Conservation (phyloP, 768 basidiomycete species). For the Trametes maxima region DNA sequence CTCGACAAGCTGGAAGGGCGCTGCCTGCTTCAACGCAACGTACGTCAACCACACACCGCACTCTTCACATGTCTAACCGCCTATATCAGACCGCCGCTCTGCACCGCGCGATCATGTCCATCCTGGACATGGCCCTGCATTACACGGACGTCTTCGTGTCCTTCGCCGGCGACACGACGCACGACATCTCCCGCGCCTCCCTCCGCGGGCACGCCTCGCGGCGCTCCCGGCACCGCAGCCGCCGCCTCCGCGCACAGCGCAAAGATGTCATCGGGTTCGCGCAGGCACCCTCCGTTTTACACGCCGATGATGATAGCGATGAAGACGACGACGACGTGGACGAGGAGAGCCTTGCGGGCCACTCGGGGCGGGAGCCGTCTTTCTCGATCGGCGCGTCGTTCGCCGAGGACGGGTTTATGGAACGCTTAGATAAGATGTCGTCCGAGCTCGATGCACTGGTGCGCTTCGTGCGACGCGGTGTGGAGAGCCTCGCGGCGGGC, state of each 20-base stretch:
- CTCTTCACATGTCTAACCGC: not conserved
- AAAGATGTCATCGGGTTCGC: conserved; percentile 67
- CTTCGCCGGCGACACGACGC: conserved; percentile 62
- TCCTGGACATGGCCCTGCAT: conserved; percentile 73
- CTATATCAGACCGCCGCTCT: conserved; percentile 58
- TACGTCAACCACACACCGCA: conserved; percentile 33
- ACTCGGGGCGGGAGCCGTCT: conserved; percentile 35
- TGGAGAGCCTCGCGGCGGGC: conserved; percentile 68
- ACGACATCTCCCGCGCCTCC: conserved; percentile 47
- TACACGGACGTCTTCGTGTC: conserved; percentile 67
- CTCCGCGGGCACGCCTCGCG: conserved; percentile 29
- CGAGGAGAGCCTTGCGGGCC: conserved; percentile 5
- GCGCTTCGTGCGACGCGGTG: conserved; percentile 65
- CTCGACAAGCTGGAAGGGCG: conserved; percentile 60
- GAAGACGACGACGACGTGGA: conserved; percentile 42
- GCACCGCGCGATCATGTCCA: conserved; percentile 63
- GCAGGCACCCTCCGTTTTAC: conserved; percentile 45
- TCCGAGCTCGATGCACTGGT: conserved; percentile 72
- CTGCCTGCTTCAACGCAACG: conserved; percentile 66
- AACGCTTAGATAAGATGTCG: conserved; percentile 63
- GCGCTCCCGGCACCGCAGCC: conserved; percentile 55
- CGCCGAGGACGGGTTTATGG: conserved; percentile 50
- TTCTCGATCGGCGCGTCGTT: conserved; percentile 44
- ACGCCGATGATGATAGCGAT: conserved; percentile 37
- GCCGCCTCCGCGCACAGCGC: conserved; percentile 55